These are phyloP conservation scores for Boletus edulis DNA, from an alignment of 768 basidiomycete genomes.

Conservation along the genomic window DNA sequence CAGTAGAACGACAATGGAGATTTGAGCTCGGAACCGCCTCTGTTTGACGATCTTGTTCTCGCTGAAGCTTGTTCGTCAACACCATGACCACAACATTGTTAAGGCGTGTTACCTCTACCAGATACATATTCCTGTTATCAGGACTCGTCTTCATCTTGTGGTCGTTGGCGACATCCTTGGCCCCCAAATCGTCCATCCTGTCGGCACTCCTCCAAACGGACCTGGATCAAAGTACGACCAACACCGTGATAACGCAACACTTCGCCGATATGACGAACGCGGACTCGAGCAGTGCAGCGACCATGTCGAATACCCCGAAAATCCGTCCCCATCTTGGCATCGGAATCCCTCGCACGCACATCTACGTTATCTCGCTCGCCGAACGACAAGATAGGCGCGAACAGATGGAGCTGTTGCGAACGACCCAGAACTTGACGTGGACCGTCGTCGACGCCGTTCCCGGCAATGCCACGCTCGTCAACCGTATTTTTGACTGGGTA, in stretches of 20 bases:
- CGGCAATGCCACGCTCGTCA: slow-evolving; percentile 39
- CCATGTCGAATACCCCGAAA: background rate
- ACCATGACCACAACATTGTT: slow-evolving; percentile 9
- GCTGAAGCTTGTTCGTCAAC: no score
- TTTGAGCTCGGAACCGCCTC: no score
- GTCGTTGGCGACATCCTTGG: slow-evolving; percentile 10
- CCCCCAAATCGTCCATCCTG: slow-evolving; percentile 11
- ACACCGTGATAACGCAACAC: background rate
- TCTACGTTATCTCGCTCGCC: slow-evolving; percentile 62
- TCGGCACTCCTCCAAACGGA: slow-evolving; percentile 16
- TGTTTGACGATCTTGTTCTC: no score
- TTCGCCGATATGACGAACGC: background rate
- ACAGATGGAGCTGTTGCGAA: slow-evolving; percentile 56
- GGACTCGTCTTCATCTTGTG: slow-evolving; percentile 20
- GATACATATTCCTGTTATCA: slow-evolving; percentile 22
- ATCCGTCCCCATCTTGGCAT: slow-evolving; percentile 19
- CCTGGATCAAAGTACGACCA: slow-evolving; percentile 1
- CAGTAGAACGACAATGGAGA: no score
- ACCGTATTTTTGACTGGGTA: slow-evolving; percentile 45
- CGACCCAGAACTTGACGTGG: slow-evolving; percentile 48
- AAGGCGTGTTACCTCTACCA: slow-evolving; percentile 13
- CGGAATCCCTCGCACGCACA: slow-evolving; percentile 36
- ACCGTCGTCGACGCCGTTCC: slow-evolving; percentile 50
- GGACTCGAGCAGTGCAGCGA: background rate
- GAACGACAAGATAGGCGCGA: slow-evolving; percentile 51